Conservation (phyloP, 73 alveolate species). For the Symbiodinium pilosum region DNA sequence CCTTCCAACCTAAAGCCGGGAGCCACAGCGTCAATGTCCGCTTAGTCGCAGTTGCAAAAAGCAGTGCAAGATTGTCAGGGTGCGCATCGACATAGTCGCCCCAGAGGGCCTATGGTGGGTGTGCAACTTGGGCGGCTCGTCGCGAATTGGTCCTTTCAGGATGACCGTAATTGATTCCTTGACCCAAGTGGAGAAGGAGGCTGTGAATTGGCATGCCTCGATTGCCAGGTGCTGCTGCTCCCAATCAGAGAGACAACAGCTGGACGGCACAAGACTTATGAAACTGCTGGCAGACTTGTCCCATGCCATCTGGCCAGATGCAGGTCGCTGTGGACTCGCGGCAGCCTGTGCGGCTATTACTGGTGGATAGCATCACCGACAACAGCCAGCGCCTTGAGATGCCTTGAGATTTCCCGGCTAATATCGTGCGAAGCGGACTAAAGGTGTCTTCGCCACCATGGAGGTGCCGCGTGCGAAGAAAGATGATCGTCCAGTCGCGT, state of each 20-base stretch:
- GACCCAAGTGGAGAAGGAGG: neutral
- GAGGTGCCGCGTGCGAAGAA: constrained; percentile 47
- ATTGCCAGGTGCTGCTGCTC: neutral
- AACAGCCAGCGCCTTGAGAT: neutral
- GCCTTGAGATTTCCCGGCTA: neutral
- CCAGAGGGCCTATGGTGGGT: constrained; percentile 85
- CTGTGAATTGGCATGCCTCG: neutral
- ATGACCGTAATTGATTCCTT: no score
- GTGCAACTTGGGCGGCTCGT: constrained; percentile 35
- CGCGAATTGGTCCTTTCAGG: no score
- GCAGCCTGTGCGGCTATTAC: constrained; percentile 53
- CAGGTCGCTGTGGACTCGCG: constrained; percentile 41
- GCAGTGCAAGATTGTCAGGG: constrained; percentile 18
- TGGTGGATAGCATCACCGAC: constrained; percentile 70
- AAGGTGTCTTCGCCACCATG: constrained; percentile 79
- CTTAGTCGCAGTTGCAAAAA: neutral
- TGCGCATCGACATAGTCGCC: constrained; percentile 84
- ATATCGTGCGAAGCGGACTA: neutral
- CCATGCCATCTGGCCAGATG: neutral
- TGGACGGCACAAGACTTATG: neutral
- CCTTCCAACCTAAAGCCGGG: constrained; percentile 72
- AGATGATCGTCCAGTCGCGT: neutral
- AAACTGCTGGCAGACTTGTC: neutral
- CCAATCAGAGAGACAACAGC: neutral
- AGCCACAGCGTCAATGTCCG: neutral